These are phyloP conservation scores for Arachnomyces sp. DNA, from an alignment of 2,329 filamentous ascomycete genomes.

Conservation along the genomic window DNA sequence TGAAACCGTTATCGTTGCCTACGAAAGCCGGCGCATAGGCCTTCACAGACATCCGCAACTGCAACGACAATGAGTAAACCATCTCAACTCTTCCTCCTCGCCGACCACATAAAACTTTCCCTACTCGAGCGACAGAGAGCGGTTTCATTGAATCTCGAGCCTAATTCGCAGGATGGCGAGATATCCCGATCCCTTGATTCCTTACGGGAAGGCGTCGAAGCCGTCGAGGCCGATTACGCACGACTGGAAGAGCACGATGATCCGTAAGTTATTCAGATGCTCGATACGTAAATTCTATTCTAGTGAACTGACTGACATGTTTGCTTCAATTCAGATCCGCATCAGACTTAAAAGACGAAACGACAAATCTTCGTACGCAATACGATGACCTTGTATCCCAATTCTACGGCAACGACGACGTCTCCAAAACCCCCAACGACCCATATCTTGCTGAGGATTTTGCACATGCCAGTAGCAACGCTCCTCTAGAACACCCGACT, in stretches of 20 bases:
- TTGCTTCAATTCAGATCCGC: conserved; percentile 17
- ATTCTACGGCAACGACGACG: conserved; percentile 60
- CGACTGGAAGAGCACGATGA: conserved; percentile 58
- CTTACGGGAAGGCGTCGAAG: conserved; percentile 69
- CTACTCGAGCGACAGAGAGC: conserved; percentile 86
- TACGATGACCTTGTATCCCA: conserved; percentile 69
- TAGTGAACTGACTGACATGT: conserved; percentile 15
- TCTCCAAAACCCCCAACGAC: conserved; percentile 55
- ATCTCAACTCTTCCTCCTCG: conserved; percentile 78
- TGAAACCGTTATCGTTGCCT: conserved; percentile 1
- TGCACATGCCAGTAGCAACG: conserved; percentile 48
- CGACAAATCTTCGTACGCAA: conserved; percentile 63
- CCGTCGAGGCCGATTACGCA: conserved; percentile 57
- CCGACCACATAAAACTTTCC: conserved; percentile 94
- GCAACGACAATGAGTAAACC: conserved; percentile 43
- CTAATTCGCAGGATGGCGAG: conserved; percentile 76
- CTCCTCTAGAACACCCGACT: conserved; percentile 36
- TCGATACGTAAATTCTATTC: conserved; percentile 2
- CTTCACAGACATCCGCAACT: conserved; percentile 12
- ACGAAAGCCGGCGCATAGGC: no score
- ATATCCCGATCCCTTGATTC: conserved; percentile 84
- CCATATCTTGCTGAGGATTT: conserved; percentile 57
- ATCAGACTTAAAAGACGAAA: conserved; percentile 55
- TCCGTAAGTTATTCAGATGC: conserved; percentile 39
- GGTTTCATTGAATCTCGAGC: conserved; percentile 68